Conservation (phyloP, 495 filamentous ascomycete genomes). For the Annulohypoxylon stygium region DNA sequence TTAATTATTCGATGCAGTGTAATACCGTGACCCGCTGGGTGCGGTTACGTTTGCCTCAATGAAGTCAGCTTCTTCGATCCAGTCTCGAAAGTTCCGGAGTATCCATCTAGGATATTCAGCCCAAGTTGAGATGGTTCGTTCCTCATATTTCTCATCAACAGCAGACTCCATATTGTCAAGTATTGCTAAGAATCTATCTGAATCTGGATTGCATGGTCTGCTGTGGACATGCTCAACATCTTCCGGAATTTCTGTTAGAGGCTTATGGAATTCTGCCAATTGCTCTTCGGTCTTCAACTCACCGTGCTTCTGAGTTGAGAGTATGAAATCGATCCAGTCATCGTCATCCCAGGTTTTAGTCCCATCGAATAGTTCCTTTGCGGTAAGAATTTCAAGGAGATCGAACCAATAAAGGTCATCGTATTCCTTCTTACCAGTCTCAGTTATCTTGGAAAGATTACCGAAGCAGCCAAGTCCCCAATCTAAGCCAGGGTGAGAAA, state of each 20-base stretch:
- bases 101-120: neutral
- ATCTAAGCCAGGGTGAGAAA: constrained; percentile 17
- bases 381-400: constrained; percentile 20
- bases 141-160: neutral
- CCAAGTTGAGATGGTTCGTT: neutral
- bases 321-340: constrained; percentile 29
- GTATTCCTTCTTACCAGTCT: constrained; percentile 28
- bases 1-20: neutral
- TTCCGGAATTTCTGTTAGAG: neutral
- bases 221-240: neutral
- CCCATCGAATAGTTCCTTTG: constrained; percentile 16
- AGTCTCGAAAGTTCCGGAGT: constrained; percentile 19
- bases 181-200: constrained; percentile 7
- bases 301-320: neutral
- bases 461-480: constrained; percentile 36
- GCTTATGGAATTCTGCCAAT: constrained; percentile 11
- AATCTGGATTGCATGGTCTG: neutral
- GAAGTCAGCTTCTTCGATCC: constrained; percentile 40
- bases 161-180: constrained; percentile 28
- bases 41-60: constrained; percentile 18
- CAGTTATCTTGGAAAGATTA: constrained; percentile 31
- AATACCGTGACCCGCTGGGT: constrained; percentile 28
- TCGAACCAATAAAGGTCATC: constrained; percentile 12
- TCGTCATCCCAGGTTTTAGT: constrained; percentile 4
- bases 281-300: constrained; percentile 26